Evolutionary conservation across 441 rosid species (phyloP), one percentile per base, ranked within the genome.

Genomic region (Eruca vesicaria): DNA sequence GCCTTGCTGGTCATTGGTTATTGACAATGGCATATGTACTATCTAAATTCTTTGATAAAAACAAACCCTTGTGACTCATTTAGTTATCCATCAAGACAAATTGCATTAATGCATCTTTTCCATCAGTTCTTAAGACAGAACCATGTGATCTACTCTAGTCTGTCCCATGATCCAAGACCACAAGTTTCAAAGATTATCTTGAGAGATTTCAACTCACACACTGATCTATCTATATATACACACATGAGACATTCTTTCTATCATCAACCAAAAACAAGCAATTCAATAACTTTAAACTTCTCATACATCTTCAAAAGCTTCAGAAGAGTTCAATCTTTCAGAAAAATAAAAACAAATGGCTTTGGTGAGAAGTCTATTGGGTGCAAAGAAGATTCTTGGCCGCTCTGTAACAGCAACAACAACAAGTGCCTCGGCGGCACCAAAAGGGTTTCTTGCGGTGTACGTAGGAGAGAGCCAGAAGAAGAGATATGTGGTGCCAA

Each of bases 371-470:
- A 67, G 23, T 60, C 18, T 67, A 48, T 18, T 74, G 9, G 43
- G 63, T 33, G 63, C 73, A 10, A 74, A 67, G 21, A 74, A 33
- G 43, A 48, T 67, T 48, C 41, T 74, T 7, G 52, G 69, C 11
- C 15, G 5, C 15, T 35, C 41, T 9, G 12, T 35, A 35, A 35
- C 41, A 10, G 41, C 12, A 35, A 1, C 41, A 32, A 16, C 16
- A 20, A 12, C 6, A 0, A 18, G 31, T 4, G 48, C 15, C 29
- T 56, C 52, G 0, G 61, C 66, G 0, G 55, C 61, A 0, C 79
- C 80, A 18, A 69, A 69, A 41, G 73, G 73, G 38, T 69, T 57
- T 38, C 65, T 69, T 69, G 66, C 73, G 9, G 73, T 69, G 41
- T 69, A 69, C 43, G 73, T 38, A 1, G 73, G 73, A 58, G 73